Base-by-base conservation (phyloP, 2,329 filamentous ascomycete species). In the Rasamsonia emersonii region DNA sequence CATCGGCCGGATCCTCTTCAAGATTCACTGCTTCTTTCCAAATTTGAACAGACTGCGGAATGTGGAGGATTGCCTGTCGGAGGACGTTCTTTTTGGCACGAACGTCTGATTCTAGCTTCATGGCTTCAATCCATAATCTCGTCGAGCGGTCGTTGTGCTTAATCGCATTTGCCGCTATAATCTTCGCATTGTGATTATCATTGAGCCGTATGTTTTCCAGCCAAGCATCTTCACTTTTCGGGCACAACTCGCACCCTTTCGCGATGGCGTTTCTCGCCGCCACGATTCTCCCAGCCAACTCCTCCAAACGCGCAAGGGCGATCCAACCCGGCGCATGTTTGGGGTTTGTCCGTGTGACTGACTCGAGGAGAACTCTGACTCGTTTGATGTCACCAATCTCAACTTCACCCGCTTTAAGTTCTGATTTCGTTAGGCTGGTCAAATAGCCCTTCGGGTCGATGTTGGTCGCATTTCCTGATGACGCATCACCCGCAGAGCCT, bases 21-120 rank as follows among this genome's bases (percentile, higher is more conserved):
- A 96, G 65, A 46, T 96, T 96, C 41, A 98, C 89, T 4, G 89
- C 82, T 54, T 93, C 86, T 55, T 96, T 98, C 91, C 91, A 98
- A n/a, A 98, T 73, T 24, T 84, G 81, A 28, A 96, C 91, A 0
- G 89, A 96, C 51, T 94, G 86, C 1, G 88, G 88, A 24, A 95
- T 83, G 50, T 94, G 81, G 48, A 96, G 85, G 26, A 98, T 70
- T 0, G 91, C 93, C 52, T 93, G 84, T 34, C 88, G 76, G 19
- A 95, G 77, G 5, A 98, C 91, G 51, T 86, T 79, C 63, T 96
- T 96, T 61, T 93, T 93, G 8, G 86, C 84, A 37, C 80, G 75
- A 1, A 77, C 65, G 28, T 94, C 82, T 5, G 77, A 77, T 57
- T 98, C 91, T 15, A 98, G 65, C 42, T 86, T 84, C 78, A 95